phyloP scores from a whole-genome alignment of 164 flowering plant species.

The Stephania cephalantha region DNA sequence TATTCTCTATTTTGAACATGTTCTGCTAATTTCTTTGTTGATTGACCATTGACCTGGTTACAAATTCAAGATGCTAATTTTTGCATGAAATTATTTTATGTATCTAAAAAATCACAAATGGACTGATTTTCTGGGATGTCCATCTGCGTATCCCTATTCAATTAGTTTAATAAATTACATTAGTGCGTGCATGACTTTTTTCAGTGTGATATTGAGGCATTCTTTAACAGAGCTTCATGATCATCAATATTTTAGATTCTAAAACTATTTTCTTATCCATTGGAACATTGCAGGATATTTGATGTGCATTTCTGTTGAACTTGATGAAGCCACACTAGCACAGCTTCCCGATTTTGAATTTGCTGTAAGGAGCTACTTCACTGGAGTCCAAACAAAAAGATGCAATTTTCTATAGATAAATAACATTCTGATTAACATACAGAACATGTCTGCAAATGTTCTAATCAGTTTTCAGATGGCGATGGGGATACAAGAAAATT shows the following conservation, averaged over 20 bases:
- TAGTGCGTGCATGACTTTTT: neutral
- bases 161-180: neutral
- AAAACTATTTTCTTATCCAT: neutral
- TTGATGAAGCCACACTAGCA: constrained; percentile 45
- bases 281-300: constrained; percentile 57
- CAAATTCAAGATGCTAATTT: no score
- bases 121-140: neutral
- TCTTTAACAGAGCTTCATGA: neutral
- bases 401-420: no score
- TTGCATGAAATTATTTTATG: no score
- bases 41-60: no score
- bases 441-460: neutral
- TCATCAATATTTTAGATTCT: neutral
- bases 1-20: no score
- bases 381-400: no score
- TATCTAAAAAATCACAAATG: no score
- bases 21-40: no score
- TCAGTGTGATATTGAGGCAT: neutral
- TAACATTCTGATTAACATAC: constrained; percentile 3
- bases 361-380: constrained; percentile 48
- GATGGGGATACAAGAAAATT: constrained; percentile 59
- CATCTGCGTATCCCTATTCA: neutral
- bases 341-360: constrained; percentile 69
- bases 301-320: constrained; percentile 75
- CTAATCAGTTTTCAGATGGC: constrained; percentile 62